Conservation (phyloP, 441 rosid genomes). For the Gossypium schwendimanii region DNA sequence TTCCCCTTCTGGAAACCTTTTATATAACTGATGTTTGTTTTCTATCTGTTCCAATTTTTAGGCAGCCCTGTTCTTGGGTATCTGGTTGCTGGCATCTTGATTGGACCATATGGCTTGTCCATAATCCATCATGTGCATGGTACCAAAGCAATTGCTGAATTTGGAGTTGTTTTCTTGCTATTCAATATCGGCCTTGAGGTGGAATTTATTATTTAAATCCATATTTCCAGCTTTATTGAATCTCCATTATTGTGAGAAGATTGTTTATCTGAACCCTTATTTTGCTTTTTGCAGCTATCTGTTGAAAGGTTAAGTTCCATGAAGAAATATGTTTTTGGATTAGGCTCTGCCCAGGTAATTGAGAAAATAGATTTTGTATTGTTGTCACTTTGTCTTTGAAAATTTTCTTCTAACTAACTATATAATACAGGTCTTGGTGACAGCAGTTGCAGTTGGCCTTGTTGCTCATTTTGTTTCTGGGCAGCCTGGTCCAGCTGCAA, state of each 20-base stretch:
- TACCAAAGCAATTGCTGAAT: constrained; percentile 94
- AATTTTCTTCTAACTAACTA: constrained; percentile 7
- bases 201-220: constrained; percentile 20
- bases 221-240: constrained; percentile 15
- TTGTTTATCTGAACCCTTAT: constrained; percentile 19
- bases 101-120: constrained; percentile 95
- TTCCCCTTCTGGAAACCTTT: background rate
- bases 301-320: constrained; percentile 97
- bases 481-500: constrained; percentile 84
- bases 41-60: constrained; percentile 40
- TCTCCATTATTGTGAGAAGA: constrained; percentile 17
- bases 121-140: constrained; percentile 92
- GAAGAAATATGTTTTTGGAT: constrained; percentile 96
- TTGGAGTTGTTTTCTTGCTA: constrained; percentile 94
- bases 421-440: constrained; percentile 71
- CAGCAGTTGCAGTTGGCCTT: constrained; percentile 80
- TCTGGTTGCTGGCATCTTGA: constrained; percentile 94
- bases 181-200: constrained; percentile 99
- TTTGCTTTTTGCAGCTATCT: constrained; percentile 61
- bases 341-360: constrained; percentile 92
- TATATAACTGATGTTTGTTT: constrained; percentile 14
- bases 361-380: constrained; percentile 3
- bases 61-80: constrained; percentile 99
- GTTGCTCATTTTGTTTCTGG: constrained; percentile 71
- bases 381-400: background rate